Base-by-base conservation (phyloP, 1,284 basidiomycete genomes). In the Cutaneotrichosporon cyanovorans region DNA sequence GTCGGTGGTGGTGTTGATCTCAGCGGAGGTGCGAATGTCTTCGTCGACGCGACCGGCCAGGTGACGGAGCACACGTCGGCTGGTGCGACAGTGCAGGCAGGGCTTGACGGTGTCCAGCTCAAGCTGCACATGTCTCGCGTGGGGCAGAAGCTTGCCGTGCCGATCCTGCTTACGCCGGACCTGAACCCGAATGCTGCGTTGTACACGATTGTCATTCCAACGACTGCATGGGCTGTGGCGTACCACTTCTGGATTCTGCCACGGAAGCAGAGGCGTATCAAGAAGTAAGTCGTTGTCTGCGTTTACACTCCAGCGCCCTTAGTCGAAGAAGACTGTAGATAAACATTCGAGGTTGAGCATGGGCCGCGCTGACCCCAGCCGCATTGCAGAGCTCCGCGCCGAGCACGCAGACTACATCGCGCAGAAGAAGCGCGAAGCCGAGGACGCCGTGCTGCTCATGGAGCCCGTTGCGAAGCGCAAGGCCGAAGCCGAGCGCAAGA, bases 221-320 rank as follows among this genome's bases (percentile, higher is more conserved):
- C 79, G 0, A 69, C 75, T 1, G 63, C 72, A 3, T 74, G 79
- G 41, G 64, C 77, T 2, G 68, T 78, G 1, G 61, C 78, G 21
- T 79, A 84, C 65, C 76, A 79, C 53, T 76, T 78, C 42, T 71
- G 79, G 49, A 61, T 85, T 21, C 72, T 76, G 18, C 83, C 83
- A 3, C 65, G 74, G 10, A 77, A 78, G 56, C 73, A 74, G 34
- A 65, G 66, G 32, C 68, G 67, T 32, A 72, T 77, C 42, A 57
- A 74, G 25, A 68, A 74, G 78, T 80, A 56, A 65, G 78, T 71
- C 45, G 15, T n/a, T n/a, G n/a, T n/a, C n/a, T n/a, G n/a, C n/a
- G n/a, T n/a, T n/a, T n/a, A n/a, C 4, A 23, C 3, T n/a, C 3
- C 3, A 22, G n/a, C 4, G 32, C 20, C 2, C 10, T 7, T 20